Percentiles rank a stretch among this genome's conserved stretches.
Conservation (phyloP, 176 grass and related monocot species). For the Juncus effusus region DNA sequence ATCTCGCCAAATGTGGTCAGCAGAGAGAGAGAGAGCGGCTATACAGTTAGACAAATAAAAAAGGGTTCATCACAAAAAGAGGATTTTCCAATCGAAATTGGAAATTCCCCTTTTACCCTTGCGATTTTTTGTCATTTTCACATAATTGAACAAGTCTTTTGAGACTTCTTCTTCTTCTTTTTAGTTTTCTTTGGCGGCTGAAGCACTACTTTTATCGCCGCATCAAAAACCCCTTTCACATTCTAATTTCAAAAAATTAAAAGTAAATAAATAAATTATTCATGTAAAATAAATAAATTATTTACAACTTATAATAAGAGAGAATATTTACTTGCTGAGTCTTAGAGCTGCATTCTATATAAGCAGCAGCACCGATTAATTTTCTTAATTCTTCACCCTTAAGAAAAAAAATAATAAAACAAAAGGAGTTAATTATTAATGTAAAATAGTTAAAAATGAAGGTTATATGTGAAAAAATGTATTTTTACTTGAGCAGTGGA, state of each 20-base stretch:
- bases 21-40: not conserved
- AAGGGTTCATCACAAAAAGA: slow-evolving; percentile 11
- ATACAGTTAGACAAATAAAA: slow-evolving; percentile 19
- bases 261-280: not conserved
- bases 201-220: slow-evolving; percentile 36
- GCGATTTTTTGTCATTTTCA: not conserved
- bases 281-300: not conserved
- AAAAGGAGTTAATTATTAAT: not conserved
- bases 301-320: not conserved
- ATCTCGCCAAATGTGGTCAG: slow-evolving; percentile 17
- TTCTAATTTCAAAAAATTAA: slow-evolving; percentile 14
- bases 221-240: slow-evolving; percentile 44
- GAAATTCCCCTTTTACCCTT: slow-evolving; percentile 8
- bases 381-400: slow-evolving; percentile 42
- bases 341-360: slow-evolving; percentile 45
- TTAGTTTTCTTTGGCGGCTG: slow-evolving; percentile 33
- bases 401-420: slow-evolving; percentile 1
- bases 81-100: not conserved
- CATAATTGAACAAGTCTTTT: slow-evolving; percentile 31
- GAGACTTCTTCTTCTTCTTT: slow-evolving; percentile 33
- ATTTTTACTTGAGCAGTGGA: slow-evolving; percentile 28
- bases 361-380: slow-evolving; percentile 33
- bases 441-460: not conserved
- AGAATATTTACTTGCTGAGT: slow-evolving; percentile 36
- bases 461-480: not conserved